Evolutionary conservation across 192 early-diverging fungal genomes (phyloP).

Genomic region (Coemansia sp.): DNA sequence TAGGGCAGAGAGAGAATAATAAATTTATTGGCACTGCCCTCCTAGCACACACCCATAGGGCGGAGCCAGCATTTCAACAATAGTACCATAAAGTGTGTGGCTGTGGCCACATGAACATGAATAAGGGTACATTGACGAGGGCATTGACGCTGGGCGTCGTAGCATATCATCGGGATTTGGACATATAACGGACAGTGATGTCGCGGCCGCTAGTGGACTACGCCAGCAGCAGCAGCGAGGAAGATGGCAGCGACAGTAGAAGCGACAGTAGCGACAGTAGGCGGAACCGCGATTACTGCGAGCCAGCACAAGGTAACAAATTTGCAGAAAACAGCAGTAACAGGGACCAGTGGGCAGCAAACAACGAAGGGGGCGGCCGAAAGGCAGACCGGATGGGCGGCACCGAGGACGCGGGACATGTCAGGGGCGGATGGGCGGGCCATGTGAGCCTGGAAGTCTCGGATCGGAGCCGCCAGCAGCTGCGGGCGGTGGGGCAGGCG

Average conservation of each 20-base stretch:
- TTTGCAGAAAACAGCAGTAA: too few relatives aligned
- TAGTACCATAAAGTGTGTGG: too few relatives aligned
- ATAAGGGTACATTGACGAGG: too few relatives aligned
- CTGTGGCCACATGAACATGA: too few relatives aligned
- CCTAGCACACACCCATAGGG: too few relatives aligned
- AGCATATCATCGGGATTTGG: too few relatives aligned
- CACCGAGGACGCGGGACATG: conserved; percentile 25
- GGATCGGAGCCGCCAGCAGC: conserved; percentile 8
- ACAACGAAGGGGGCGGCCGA: not conserved
- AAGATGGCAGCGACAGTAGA: conserved; percentile 18
- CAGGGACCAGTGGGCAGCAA: too few relatives aligned
- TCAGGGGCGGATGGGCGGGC: conserved; percentile 38
- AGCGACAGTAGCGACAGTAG: conserved; percentile 8
- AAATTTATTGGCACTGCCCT: too few relatives aligned
- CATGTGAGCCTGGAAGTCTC: conserved; percentile 22
- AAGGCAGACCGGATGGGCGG: not conserved
- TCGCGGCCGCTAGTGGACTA: conserved; percentile 27
- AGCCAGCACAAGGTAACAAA: conserved; percentile 14
- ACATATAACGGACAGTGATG: conserved; percentile 1
- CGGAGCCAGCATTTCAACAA: too few relatives aligned
- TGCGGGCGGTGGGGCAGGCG: conserved; percentile 12
- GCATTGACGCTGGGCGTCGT: too few relatives aligned
- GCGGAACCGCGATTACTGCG: conserved; percentile 2
- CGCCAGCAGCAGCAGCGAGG: conserved; percentile 37
- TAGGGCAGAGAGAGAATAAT: not conserved